A percentile compares a stretch with the other conserved stretches of the same genome.
Evolutionary conservation across 257 asterid genomes (phyloP).

Genomic region (Nicotiana noctiflora): DNA sequence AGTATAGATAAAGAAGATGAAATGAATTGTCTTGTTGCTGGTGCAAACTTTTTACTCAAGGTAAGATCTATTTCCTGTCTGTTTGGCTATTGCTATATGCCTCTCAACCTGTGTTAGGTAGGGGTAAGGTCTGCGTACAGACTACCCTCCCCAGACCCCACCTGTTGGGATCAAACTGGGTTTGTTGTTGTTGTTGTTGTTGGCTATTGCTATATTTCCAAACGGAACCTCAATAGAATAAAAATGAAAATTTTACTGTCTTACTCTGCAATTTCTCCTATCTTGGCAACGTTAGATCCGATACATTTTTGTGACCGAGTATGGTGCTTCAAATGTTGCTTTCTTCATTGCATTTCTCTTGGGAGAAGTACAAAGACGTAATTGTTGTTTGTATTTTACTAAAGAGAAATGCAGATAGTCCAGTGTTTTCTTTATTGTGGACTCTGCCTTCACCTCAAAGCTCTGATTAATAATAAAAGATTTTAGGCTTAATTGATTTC

Average conservation of each 20-base stretch:
- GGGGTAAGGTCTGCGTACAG: too few species aligned
- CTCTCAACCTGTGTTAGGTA: too few species aligned
- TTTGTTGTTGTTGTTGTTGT: too few species aligned
- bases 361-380: neutral
- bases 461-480: too few species aligned
- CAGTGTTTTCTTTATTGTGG: neutral
- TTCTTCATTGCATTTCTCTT: neutral
- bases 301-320: neutral
- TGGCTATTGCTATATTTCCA: too few species aligned
- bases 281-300: neutral
- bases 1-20: conserved; percentile 99
- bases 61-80: conserved; percentile 25
- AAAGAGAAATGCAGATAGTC: neutral
- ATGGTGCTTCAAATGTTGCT: neutral
- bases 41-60: conserved; percentile 97
- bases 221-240: neutral
- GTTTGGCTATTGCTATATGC: neutral
- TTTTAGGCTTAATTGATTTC: neutral
- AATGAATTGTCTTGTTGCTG: conserved; percentile 92
- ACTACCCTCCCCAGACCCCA: too few species aligned
- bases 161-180: too few species aligned
- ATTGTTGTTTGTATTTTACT: neutral
- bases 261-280: neutral
- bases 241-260: neutral
- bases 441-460: neutral